Evolutionary conservation across 2,329 filamentous ascomycete species (phyloP).

Genomic region (Xylariaceae sp.): DNA sequence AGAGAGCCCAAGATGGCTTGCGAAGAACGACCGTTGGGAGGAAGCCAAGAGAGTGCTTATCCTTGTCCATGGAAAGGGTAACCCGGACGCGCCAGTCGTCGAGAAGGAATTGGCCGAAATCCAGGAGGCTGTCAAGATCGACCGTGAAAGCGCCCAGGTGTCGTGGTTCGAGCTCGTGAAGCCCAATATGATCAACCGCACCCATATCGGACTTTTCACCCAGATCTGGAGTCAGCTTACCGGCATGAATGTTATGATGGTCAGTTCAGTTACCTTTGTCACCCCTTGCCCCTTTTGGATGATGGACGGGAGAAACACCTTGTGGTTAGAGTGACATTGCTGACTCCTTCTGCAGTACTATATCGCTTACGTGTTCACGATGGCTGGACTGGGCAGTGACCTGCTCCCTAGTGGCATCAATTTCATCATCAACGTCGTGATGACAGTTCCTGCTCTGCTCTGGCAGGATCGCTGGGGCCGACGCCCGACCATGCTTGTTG

Average conservation of each 20-base stretch:
- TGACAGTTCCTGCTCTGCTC: conserved; percentile 71
- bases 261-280: conserved; percentile 27
- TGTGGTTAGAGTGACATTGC: too few species aligned
- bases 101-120: conserved; percentile 66
- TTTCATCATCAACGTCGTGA: conserved; percentile 73
- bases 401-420: conserved; percentile 64
- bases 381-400: conserved; percentile 60
- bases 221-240: conserved; percentile 74
- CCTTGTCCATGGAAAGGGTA: conserved; percentile 59
- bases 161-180: conserved; percentile 67
- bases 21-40: conserved; percentile 43
- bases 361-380: conserved; percentile 64
- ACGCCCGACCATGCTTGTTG: conserved; percentile 60
- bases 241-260: conserved; percentile 68
- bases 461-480: conserved; percentile 74
- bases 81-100: conserved; percentile 61
- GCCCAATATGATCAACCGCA: conserved; percentile 69
- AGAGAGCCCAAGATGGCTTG: conserved; percentile 47
- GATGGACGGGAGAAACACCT: too few species aligned
- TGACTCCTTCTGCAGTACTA: conserved; percentile 44
- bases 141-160: conserved; percentile 62
- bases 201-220: conserved; percentile 63
- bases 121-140: conserved; percentile 66
- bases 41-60: conserved; percentile 43
- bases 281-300: too few species aligned